Evolutionary conservation across 805 yeast species (phyloP).

Genomic region (Hyphopichia homilentoma): DNA sequence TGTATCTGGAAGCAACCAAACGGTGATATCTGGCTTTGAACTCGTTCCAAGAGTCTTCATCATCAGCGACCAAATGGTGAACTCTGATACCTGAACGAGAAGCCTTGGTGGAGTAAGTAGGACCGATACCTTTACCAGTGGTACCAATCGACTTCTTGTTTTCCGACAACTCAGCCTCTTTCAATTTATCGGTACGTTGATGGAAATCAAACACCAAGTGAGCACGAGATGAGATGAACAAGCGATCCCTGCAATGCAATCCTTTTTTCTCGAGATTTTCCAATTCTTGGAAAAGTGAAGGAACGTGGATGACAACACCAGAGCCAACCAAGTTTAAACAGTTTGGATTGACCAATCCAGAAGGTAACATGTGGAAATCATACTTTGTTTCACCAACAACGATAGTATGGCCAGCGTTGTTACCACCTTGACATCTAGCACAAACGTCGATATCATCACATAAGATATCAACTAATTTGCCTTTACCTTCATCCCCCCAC

Average conservation of each 20-base stretch:
- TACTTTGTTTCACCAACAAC: constrained; percentile 85
- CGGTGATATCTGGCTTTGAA: constrained; percentile 76
- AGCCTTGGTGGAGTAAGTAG: constrained; percentile 95
- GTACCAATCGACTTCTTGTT: constrained; percentile 91
- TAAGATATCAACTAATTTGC: constrained; percentile 90
- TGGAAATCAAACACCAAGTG: constrained; percentile 97
- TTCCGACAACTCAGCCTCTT: constrained; percentile 82
- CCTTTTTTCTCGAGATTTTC: constrained; percentile 81
- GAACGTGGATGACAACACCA: constrained; percentile 95
- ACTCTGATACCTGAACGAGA: constrained; percentile 95
- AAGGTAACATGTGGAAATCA: constrained; percentile 98
- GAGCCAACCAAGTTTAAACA: constrained; percentile 90
- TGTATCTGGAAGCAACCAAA: constrained; percentile 73
- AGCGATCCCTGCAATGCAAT: constrained; percentile 65
- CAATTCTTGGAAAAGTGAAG: constrained; percentile 87
- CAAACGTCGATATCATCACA: constrained; percentile 96
- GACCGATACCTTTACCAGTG: constrained; percentile 98
- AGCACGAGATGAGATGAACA: constrained; percentile 89
- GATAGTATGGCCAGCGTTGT: constrained; percentile 98
- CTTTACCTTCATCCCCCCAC: constrained; percentile 99
- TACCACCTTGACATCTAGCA: constrained; percentile 98
- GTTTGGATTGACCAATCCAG: constrained; percentile 93
- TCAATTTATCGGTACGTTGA: constrained; percentile 92
- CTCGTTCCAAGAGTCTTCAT: constrained; percentile 90
- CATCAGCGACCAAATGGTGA: constrained; percentile 88